A percentile compares a stretch with the other conserved stretches of the same genome.
Evolutionary conservation across 73 alveolate species (phyloP).

Genomic region (Paramecium sexaurelia): DNA sequence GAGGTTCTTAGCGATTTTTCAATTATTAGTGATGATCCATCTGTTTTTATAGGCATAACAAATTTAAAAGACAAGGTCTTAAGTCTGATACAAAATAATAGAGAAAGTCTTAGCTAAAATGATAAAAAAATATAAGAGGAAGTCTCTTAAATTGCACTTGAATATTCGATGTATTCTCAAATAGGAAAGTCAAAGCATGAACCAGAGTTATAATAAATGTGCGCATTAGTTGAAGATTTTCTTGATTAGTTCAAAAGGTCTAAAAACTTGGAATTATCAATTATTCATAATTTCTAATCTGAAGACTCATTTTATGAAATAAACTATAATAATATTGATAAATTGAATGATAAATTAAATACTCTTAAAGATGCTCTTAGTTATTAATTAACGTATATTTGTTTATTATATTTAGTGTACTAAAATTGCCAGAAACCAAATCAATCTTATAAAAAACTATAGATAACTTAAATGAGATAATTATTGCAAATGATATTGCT

Average conservation of each 20-base stretch:
- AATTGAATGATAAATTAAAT: neutral
- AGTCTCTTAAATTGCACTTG: neutral
- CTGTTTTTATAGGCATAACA: neutral
- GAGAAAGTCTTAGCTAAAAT: neutral
- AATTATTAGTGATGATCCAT: constrained; percentile 32
- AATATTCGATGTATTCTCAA: constrained; percentile 14
- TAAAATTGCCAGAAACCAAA: neutral
- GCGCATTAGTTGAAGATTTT: constrained; percentile 40
- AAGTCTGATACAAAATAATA: neutral
- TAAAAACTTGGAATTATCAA: neutral
- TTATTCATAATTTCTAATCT: neutral
- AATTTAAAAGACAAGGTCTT: neutral
- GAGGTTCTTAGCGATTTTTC: constrained; percentile 48
- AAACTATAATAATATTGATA: neutral
- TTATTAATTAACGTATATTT: neutral
- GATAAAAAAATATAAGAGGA: neutral
- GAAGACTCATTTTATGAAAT: constrained; percentile 5
- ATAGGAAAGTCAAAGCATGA: constrained; percentile 24
- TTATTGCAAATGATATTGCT: neutral
- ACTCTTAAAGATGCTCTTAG: neutral
- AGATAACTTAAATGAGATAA: constrained; percentile 20
- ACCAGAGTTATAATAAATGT: constrained; percentile 19
- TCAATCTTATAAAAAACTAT: neutral
- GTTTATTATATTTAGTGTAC: neutral
- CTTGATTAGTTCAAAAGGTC: neutral